Conservation (phyloP, 2,329 filamentous ascomycete species). For the Penicillium nordicum region DNA sequence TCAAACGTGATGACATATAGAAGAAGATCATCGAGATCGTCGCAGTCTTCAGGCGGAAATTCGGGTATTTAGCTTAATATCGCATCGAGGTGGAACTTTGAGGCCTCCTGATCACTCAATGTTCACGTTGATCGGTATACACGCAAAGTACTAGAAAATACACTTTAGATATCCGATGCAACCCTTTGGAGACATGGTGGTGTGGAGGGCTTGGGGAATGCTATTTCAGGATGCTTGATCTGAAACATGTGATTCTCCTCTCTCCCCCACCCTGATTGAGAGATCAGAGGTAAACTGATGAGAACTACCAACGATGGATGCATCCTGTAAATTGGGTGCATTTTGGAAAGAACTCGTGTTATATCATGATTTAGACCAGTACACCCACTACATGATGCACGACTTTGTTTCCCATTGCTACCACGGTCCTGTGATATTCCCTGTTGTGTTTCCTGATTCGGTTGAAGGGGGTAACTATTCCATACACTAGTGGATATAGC, state of each 20-base stretch:
- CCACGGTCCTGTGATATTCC: background rate
- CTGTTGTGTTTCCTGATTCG: background rate
- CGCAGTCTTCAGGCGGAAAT: conserved; percentile 3
- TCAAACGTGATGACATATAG: conserved; percentile 1
- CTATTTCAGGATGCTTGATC: background rate
- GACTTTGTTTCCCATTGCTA: background rate
- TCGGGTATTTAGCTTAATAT: background rate
- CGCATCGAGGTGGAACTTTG: background rate
- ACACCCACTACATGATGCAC: background rate
- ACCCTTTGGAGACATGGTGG: conserved; percentile 1
- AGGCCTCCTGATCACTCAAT: conserved; percentile 3
- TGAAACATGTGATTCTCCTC: conserved; percentile 10
- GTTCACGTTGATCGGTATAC: background rate
- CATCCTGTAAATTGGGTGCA: background rate
- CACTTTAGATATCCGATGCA: background rate
- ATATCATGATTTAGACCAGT: background rate
- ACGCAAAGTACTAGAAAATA: background rate
- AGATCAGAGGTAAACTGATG: background rate
- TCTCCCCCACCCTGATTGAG: background rate
- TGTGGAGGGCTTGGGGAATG: conserved; percentile 1
- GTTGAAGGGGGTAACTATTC: background rate
- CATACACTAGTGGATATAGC: conserved; percentile 3
- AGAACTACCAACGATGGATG: background rate
- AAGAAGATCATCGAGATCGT: conserved; percentile 9
- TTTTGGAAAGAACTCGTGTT: background rate